Evolutionary conservation across 805 yeast species (phyloP), one percentile per base, ranked within the genome.

Genomic region (Ogataea trehaloabstinens): DNA sequence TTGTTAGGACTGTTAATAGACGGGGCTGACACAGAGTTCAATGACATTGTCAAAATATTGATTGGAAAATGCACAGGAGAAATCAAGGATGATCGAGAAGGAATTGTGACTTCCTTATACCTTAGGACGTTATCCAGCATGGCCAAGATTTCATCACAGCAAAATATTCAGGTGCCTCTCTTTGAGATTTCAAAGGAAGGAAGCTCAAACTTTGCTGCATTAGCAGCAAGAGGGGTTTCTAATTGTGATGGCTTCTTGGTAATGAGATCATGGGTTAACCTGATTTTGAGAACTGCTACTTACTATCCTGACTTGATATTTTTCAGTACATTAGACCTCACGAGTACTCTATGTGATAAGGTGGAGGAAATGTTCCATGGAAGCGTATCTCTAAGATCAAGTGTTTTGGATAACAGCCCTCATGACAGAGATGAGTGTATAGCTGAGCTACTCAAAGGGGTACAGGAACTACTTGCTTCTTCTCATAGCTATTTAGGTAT

Each of bases 401-500:
- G 42, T 24, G 35, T 34, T 44, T 31, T 52, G 51, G 40, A 25
- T 28, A 32, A 24, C n/a, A 25, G 41, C 46, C 24, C 29, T 7
- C 22, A 42, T 28, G 55, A 50, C 12, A 33, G 49, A 8, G 61
- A 69, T 53, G 63, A 73, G 42, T 61, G 78, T 24, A 59, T 77
- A 45, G 54, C 76, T 35, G 55, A 71, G 32, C 58, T 71, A 34
- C 61, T 73, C 32, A 61, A 71, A 11, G 90, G 91, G 0, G 54
- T 87, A 18, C 90, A 87, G 51, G 83, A 80, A 36, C 59, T 88
- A 8, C 55, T 88, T 25, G 68, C 73, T 2, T 63, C 73, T 1
- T 71, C 85, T 7, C 87, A 84, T 54, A 71, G 77, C 21, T 76
- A 71, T 45, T 53, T 79, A 41, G 46, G 46, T 6, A 46, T 46